Conservation (phyloP, 345 rosid species). For the Lumnitzera racemosa region DNA sequence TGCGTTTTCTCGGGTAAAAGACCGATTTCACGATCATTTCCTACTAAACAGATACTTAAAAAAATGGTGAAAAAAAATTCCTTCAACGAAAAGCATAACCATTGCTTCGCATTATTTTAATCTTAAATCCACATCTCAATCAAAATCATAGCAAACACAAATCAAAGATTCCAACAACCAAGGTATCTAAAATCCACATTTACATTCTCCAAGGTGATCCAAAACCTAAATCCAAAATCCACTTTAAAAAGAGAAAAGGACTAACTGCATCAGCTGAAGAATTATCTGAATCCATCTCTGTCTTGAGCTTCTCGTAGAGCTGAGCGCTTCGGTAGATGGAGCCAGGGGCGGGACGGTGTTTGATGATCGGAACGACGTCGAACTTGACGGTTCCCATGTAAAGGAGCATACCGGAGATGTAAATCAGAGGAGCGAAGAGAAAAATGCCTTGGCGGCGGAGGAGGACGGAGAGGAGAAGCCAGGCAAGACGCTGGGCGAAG, state of each 20-base stretch:
- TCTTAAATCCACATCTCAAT: not conserved
- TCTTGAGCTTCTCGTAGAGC: conserved; percentile 72
- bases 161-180: not conserved
- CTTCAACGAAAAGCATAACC: too few species aligned
- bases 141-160: not conserved
- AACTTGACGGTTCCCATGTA: conserved; percentile 95
- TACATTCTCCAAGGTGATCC: conserved; percentile 8
- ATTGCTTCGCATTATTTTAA: not conserved
- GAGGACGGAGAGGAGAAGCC: conserved; percentile 75
- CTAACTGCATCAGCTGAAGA: conserved; percentile 88
- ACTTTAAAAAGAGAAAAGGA: not conserved
- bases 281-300: conserved; percentile 88
- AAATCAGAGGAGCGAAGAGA: conserved; percentile 86
- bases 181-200: too few species aligned
- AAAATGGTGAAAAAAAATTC: too few species aligned
- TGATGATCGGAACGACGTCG: conserved; percentile 61
- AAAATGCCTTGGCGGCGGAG: conserved; percentile 91
- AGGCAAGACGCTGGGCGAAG: conserved; percentile 76
- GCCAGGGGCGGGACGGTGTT: conserved; percentile 66
- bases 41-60: too few species aligned
- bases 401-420: conserved; percentile 89
- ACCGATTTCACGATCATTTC: too few species aligned
- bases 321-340: conserved; percentile 91
- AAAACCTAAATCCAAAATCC: conserved; percentile 6
- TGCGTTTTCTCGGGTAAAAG: too few species aligned